phyloP scores from a whole-genome alignment of 306 rosid species.

The cucumber (Cucumis sativus) region DNA sequence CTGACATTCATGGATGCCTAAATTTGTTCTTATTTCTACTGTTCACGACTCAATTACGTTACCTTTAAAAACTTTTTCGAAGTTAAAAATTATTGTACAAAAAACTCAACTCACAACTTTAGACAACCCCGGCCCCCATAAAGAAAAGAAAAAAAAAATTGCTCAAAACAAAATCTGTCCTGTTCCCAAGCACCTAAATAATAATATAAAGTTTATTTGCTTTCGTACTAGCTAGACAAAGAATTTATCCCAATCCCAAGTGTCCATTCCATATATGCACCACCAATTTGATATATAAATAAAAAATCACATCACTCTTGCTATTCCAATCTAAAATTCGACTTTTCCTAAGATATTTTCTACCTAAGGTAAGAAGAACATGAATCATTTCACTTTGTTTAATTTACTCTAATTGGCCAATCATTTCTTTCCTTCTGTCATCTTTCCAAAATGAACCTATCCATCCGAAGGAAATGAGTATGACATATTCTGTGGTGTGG shows the following conservation, averaged over 20 bases:
- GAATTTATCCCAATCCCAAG: conserved; percentile 7
- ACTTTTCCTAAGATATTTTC: conserved; percentile 2
- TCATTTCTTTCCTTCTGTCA: not conserved
- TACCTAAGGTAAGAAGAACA: conserved; percentile 5
- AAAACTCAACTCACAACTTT: not conserved
- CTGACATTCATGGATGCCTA: not conserved
- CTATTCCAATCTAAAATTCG: not conserved
- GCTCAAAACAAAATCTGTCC: not conserved
- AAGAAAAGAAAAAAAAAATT: no score
- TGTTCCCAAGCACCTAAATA: not conserved
- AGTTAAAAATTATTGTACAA: not conserved
- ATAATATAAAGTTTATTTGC: not conserved
- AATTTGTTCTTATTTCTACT: not conserved
- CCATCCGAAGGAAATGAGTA: not conserved
- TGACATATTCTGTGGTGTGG: not conserved
- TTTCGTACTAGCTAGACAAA: conserved; percentile 9
- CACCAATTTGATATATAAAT: not conserved
- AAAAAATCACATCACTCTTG: not conserved
- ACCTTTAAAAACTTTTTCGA: not conserved
- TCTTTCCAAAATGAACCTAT: not conserved
- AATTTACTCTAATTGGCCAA: not conserved
- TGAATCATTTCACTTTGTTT: not conserved
- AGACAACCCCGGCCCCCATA: no score
- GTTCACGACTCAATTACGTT: not conserved
- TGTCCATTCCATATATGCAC: conserved; percentile 1